These are phyloP conservation scores for Salix dunnii DNA, from an alignment of 345 rosid species.

Conservation along the genomic window DNA sequence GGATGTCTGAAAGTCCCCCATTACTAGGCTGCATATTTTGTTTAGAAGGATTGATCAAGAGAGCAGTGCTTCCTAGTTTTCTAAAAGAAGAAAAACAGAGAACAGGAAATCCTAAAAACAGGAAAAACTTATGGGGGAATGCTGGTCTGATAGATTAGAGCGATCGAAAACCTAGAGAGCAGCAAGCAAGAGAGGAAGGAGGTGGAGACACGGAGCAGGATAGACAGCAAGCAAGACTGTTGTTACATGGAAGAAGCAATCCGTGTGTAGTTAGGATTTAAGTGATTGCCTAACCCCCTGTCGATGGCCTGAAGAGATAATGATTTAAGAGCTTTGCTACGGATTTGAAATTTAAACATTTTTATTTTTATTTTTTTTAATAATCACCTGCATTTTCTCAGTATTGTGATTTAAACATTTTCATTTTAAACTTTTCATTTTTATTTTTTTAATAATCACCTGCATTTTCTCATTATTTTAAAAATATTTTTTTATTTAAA, in stretches of 20 bases:
- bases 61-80: not conserved
- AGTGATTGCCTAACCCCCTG: not conserved
- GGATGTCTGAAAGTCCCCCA: no score
- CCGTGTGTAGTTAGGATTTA: not conserved
- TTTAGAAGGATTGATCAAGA: not conserved
- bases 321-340: no score
- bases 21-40: not conserved
- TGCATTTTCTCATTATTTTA: no score
- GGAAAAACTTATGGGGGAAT: not conserved
- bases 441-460: no score
- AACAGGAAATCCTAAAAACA: not conserved
- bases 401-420: no score
- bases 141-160: not conserved
- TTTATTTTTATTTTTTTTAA: no score
- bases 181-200: not conserved
- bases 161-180: not conserved
- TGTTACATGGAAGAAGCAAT: not conserved
- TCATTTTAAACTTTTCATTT: no score
- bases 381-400: no score
- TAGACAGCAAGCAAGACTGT: not conserved
- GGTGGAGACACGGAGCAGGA: not conserved
- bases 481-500: no score
- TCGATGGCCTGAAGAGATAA: not conserved
- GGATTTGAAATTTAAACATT: no score
- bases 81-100: not conserved